Conservation (phyloP, 768 basidiomycete species). For the Rhizopogon sp. region DNA sequence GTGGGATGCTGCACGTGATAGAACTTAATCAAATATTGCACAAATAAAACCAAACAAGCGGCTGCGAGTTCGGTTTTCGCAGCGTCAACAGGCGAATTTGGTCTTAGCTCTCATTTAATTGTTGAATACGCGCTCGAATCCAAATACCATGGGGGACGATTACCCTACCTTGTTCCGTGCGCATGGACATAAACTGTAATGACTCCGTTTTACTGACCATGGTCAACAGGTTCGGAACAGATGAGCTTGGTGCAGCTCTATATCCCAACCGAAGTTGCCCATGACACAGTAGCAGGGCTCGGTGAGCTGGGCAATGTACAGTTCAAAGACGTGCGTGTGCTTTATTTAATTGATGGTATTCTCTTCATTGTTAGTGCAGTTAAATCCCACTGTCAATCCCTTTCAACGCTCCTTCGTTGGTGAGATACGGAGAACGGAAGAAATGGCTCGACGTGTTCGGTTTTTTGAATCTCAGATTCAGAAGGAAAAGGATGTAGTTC, state of each 20-base stretch:
- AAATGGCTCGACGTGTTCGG: slow-evolving; percentile 91
- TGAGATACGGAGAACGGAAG: slow-evolving; percentile 91
- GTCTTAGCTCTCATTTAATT: not conserved
- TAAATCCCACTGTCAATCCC: slow-evolving; percentile 92
- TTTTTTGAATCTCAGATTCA: slow-evolving; percentile 86
- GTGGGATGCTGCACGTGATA: too few species aligned
- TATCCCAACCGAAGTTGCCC: slow-evolving; percentile 94
- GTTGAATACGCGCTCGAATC: not conserved
- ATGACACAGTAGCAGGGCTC: slow-evolving; percentile 92
- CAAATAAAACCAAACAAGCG: not conserved
- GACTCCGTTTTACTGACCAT: slow-evolving; percentile 6
- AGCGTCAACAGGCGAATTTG: too few species aligned
- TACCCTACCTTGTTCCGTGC: slow-evolving; percentile 83
- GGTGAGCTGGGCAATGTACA: slow-evolving; percentile 95
- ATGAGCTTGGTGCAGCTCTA: slow-evolving; percentile 98
- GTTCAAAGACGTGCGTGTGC: slow-evolving; percentile 85
- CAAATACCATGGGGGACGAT: slow-evolving; percentile 58
- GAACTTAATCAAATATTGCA: not conserved
- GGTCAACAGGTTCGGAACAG: slow-evolving; percentile 77
- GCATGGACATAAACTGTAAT: not conserved
- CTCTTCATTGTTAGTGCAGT: slow-evolving; percentile 36
- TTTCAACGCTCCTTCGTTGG: slow-evolving; percentile 98
- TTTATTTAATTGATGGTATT: not conserved
- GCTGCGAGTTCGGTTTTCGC: not conserved
- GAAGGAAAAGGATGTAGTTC: slow-evolving; percentile 78